Conservation (phyloP, 2,329 filamentous ascomycete species). For the Capronia coronata region DNA sequence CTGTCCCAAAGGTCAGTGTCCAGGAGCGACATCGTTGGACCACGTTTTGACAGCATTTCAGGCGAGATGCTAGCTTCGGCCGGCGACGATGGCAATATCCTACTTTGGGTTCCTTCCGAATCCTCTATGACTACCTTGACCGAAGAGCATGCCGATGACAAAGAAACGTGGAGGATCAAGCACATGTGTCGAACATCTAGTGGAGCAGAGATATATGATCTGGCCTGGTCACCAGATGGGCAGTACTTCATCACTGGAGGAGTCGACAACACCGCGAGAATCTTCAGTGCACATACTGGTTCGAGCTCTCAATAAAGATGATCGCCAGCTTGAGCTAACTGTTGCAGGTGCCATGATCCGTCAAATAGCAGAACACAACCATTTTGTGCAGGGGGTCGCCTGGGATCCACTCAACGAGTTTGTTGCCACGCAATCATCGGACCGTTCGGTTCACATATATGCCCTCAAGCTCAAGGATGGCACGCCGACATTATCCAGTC, state of each 20-base stretch:
- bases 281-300: constrained; percentile 93
- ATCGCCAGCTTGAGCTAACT: neutral
- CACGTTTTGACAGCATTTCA: constrained; percentile 38
- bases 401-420: constrained; percentile 99
- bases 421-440: constrained; percentile 95
- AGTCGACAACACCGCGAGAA: constrained; percentile 97
- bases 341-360: constrained; percentile 54
- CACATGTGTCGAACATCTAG: constrained; percentile 88
- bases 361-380: constrained; percentile 93
- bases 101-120: constrained; percentile 90
- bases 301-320: constrained; percentile 31
- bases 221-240: constrained; percentile 98
- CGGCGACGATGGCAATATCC: constrained; percentile 93
- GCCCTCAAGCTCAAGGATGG: constrained; percentile 93
- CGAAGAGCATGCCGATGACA: constrained; percentile 81
- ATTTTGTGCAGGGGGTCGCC: constrained; percentile 95
- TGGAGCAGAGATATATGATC: constrained; percentile 93
- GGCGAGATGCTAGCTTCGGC: constrained; percentile 91
- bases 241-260: constrained; percentile 95
- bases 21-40: constrained; percentile 1
- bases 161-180: constrained; percentile 93
- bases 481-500: constrained; percentile 75
- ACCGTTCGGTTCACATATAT: constrained; percentile 96
- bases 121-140: constrained; percentile 62
- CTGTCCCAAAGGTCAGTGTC: constrained; percentile 72